These are phyloP conservation scores for Toxicodendron radicans DNA, from an alignment of 345 rosid species.

Conservation along the genomic window DNA sequence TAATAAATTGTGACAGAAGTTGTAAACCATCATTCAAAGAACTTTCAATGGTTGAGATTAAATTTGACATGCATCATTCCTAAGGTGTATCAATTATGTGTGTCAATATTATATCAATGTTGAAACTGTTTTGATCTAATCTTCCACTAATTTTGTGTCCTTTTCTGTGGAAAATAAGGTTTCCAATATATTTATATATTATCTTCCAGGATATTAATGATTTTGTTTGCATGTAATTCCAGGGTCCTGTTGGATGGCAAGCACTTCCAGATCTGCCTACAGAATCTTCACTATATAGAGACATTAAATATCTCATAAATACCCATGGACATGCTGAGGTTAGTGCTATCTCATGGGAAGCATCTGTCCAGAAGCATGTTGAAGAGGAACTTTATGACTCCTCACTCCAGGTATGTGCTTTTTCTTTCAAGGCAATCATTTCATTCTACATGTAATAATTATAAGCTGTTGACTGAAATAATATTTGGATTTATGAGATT, in stretches of 20 bases:
- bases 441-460: not conserved
- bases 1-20: not conserved
- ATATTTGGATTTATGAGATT: not conserved
- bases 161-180: not conserved
- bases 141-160: not conserved
- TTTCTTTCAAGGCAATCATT: slow-evolving; percentile 1
- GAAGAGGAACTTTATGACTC: slow-evolving; percentile 86
- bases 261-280: slow-evolving; percentile 74
- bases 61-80: not conserved
- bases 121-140: too few species aligned
- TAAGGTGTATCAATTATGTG: not conserved
- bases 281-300: slow-evolving; percentile 64
- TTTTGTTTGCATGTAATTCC: slow-evolving; percentile 28
- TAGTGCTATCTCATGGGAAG: slow-evolving; percentile 90
- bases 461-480: not conserved
- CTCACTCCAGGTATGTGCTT: slow-evolving; percentile 56
- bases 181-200: not conserved
- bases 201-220: not conserved
- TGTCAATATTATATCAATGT: not conserved
- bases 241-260: slow-evolving; percentile 98
- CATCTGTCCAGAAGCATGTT: slow-evolving; percentile 79
- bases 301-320: slow-evolving; percentile 62
- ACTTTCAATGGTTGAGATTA: not conserved
- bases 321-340: slow-evolving; percentile 61
- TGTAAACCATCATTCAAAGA: not conserved